These are phyloP conservation scores for Viridothelium virens DNA, from an alignment of 495 filamentous ascomycete genomes.

Conservation along the genomic window DNA sequence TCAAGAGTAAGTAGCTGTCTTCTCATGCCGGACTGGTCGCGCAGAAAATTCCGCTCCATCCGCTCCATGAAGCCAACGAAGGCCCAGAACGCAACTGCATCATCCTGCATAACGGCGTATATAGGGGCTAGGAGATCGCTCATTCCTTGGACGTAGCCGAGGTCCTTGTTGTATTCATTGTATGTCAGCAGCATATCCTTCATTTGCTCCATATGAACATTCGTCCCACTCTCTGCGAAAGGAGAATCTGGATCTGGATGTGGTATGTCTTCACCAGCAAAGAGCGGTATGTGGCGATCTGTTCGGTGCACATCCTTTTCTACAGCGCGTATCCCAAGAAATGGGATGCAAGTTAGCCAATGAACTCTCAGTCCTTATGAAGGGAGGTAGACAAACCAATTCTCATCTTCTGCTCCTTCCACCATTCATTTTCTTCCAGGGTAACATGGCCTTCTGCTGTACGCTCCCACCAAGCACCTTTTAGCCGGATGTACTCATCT, in stretches of 20 bases:
- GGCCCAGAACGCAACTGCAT: slow-evolving; percentile 92
- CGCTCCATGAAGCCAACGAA: slow-evolving; percentile 95
- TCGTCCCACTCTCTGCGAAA: slow-evolving; percentile 83
- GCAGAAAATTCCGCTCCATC: slow-evolving; percentile 95
- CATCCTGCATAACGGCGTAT: slow-evolving; percentile 94
- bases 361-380: slow-evolving; percentile 15
- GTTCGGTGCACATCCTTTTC: slow-evolving; percentile 98
- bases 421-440: slow-evolving; percentile 77
- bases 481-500: slow-evolving; percentile 89
- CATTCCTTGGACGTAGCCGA: slow-evolving; percentile 98
- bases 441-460: slow-evolving; percentile 74
- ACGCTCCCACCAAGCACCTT: slow-evolving; percentile 93
- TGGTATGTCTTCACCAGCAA: slow-evolving; percentile 94
- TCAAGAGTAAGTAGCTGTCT: slow-evolving; percentile 82
- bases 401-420: slow-evolving; percentile 85
- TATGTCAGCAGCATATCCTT: slow-evolving; percentile 99
- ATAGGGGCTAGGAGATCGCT: slow-evolving; percentile 92
- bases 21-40: slow-evolving; percentile 93
- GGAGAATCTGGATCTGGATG: slow-evolving; percentile 96
- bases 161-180: slow-evolving; percentile 87
- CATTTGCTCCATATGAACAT: slow-evolving; percentile 95
- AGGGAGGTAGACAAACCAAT: slow-evolving; percentile 60
- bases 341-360: slow-evolving; percentile 40
- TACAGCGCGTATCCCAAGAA: slow-evolving; percentile 45
- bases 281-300: slow-evolving; percentile 84